Percentiles rank a stretch among this genome's conserved stretches.
phyloP scores from a whole-genome alignment of 352 stramenopile genomes.

The Pythium periplocum region DNA sequence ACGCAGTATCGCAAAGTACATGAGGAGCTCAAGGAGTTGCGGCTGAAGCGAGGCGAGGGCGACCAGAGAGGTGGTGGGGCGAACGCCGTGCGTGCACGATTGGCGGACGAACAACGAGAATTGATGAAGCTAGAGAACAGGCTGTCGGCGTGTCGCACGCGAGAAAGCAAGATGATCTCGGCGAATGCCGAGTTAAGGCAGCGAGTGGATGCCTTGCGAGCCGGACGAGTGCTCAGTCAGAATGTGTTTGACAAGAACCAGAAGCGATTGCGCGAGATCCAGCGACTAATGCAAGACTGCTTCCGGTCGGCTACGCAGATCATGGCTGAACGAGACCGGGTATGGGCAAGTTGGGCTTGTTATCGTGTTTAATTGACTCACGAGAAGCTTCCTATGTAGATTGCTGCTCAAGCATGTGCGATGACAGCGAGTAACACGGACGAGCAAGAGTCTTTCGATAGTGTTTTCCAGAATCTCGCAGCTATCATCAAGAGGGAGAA shows the following conservation, averaged over 20 bases:
- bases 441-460: conserved; percentile 72
- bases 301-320: conserved; percentile 66
- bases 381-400: conserved; percentile 15
- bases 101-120: conserved; percentile 71
- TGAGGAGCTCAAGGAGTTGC: conserved; percentile 64
- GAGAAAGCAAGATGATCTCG: conserved; percentile 71
- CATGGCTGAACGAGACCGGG: conserved; percentile 64
- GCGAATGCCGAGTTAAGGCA: conserved; percentile 46
- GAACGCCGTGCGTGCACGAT: conserved; percentile 62
- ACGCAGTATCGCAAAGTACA: conserved; percentile 62
- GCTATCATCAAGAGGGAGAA: conserved; percentile 70
- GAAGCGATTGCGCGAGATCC: conserved; percentile 61
- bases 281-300: conserved; percentile 71
- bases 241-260: conserved; percentile 81
- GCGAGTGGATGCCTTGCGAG: conserved; percentile 59
- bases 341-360: conserved; percentile 12
- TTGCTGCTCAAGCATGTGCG: conserved; percentile 61
- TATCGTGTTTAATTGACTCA: neutral
- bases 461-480: conserved; percentile 65
- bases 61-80: conserved; percentile 63
- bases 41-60: conserved; percentile 58
- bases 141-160: conserved; percentile 59
- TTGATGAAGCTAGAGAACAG: conserved; percentile 79
- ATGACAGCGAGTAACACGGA: conserved; percentile 65
- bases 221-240: conserved; percentile 57